Conservation (phyloP, 2,329 filamentous ascomycete species). For the Paraphaeosphaeria sporulosa region DNA sequence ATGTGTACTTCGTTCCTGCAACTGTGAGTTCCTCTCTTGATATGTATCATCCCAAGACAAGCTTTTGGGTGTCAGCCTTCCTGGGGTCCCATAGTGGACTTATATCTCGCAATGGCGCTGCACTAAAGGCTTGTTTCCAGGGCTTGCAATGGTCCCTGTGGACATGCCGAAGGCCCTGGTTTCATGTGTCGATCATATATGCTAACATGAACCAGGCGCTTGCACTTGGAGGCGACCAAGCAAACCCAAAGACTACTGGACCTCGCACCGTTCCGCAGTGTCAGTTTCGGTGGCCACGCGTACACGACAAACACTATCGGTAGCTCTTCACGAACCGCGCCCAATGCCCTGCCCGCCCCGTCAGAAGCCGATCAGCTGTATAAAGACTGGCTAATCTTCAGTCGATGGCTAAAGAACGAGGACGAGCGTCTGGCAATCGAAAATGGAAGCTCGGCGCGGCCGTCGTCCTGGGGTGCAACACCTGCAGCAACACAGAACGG, state of each 20-base stretch:
- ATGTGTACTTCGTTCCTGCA: constrained; percentile 43
- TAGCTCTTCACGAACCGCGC: constrained; percentile 23
- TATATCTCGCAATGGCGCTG: too few relatives aligned
- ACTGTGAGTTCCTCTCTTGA: constrained; percentile 25
- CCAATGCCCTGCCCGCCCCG: constrained; percentile 31
- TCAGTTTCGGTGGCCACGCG: constrained; percentile 35
- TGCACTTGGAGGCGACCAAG: constrained; percentile 39
- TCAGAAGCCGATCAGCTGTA: constrained; percentile 40
- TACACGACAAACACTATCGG: constrained; percentile 34
- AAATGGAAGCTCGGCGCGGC: constrained; percentile 22
- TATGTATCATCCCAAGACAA: too few relatives aligned
- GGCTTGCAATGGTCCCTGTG: background rate
- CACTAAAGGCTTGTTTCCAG: background rate
- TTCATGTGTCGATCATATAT: background rate
- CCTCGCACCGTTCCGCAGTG: constrained; percentile 31
- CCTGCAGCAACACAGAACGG: constrained; percentile 25
- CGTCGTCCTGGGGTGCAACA: constrained; percentile 31
- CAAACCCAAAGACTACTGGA: constrained; percentile 27
- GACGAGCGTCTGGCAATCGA: constrained; percentile 37
- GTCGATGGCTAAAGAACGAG: constrained; percentile 36
- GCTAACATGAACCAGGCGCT: constrained; percentile 31
- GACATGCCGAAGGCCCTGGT: background rate
- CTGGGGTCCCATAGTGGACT: too few relatives aligned
- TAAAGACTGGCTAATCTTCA: constrained; percentile 41
- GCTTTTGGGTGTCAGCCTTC: too few relatives aligned